Conservation (phyloP, 768 basidiomycete genomes). For the Collybiopsis luxurians region DNA sequence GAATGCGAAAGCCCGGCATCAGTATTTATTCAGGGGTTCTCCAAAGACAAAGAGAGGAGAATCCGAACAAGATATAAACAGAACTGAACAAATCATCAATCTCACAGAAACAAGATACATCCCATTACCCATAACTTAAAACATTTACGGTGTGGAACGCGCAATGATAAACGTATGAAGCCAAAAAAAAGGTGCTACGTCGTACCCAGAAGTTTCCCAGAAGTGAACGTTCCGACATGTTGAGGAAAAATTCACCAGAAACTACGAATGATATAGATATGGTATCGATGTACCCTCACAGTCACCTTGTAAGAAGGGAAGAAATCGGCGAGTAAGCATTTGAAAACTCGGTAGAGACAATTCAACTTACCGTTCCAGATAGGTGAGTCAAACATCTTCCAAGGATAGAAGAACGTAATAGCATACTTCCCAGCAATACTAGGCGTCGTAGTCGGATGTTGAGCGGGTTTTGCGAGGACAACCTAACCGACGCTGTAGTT, state of each 20-base stretch:
- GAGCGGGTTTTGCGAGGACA: slow-evolving; percentile 30
- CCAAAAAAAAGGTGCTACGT: slow-evolving; percentile 36
- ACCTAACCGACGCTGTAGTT: slow-evolving; percentile 45
- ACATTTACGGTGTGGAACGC: slow-evolving; percentile 38
- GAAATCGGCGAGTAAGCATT: no score
- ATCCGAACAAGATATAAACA: slow-evolving; percentile 22
- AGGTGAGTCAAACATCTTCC: slow-evolving; percentile 35
- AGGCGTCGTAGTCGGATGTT: slow-evolving; percentile 16
- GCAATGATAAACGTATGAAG: slow-evolving; percentile 26
- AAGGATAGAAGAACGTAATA: slow-evolving; percentile 36
- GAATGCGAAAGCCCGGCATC: slow-evolving; percentile 20
- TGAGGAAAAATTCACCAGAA: slow-evolving; percentile 25
- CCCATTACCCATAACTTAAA: slow-evolving; percentile 30
- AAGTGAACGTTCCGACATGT: slow-evolving; percentile 35
- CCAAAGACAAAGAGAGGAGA: neutral
- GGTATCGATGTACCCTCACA: no score
- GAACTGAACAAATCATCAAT: slow-evolving; percentile 30
- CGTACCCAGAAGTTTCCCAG: slow-evolving; percentile 33
- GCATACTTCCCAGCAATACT: slow-evolving; percentile 27
- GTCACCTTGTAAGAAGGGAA: no score
- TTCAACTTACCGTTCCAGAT: slow-evolving; percentile 46
- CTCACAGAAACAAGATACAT: slow-evolving; percentile 36
- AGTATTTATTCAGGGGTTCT: neutral
- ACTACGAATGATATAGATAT: neutral
- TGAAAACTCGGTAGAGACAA: no score